Base-by-base conservation (phyloP, 495 filamentous ascomycete genomes). In the Durotheca rogersii region DNA sequence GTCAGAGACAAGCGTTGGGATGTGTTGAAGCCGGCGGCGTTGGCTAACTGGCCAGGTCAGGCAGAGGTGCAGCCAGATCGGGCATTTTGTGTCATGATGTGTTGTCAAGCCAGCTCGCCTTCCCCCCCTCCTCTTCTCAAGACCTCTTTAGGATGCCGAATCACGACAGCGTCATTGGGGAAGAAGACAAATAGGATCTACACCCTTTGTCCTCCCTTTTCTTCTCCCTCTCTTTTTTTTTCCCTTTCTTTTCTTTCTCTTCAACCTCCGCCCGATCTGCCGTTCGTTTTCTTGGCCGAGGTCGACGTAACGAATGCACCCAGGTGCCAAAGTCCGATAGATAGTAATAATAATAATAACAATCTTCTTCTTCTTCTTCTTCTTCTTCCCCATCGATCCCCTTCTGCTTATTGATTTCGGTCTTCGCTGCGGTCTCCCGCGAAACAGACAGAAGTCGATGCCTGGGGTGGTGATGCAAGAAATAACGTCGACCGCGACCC, bases 31-130 rank as follows among this genome's bases (percentile, higher is more conserved):
- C n/a, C n/a, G n/a, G n/a, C n/a, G n/a, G n/a, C n/a, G n/a, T n/a
- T n/a, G n/a, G n/a, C 23, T 49, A 58, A 64, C 67, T 66, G 67
- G 68, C 59, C 64, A 67, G 67, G 71, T 76, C 72, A 75, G 73
- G 73, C 73, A 73, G 72, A 70, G 66, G 69, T 75, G 73, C 73
- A 70, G 68, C 64, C 60, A 58, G 60, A 61, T 73, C 68, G 67
- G 72, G 72, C 72, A 64, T 68, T 70, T 69, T 74, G 67, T 76
- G 55, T 61, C 57, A 66, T 65, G 47, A 68, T 67, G 53, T 57
- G 60, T 66, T 66, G 62, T 66, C 62, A 63, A 59, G 47, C 14
- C 41, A 60, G 25, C 23, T 49, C 39, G 46, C 50, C 60, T 56
- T 56, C 56, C 56, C 46, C 41, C 50, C 60, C 56, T 56, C 56